These are phyloP conservation scores for Epichloe elymi DNA, from an alignment of 2,329 filamentous ascomycete species.

Conservation along the genomic window DNA sequence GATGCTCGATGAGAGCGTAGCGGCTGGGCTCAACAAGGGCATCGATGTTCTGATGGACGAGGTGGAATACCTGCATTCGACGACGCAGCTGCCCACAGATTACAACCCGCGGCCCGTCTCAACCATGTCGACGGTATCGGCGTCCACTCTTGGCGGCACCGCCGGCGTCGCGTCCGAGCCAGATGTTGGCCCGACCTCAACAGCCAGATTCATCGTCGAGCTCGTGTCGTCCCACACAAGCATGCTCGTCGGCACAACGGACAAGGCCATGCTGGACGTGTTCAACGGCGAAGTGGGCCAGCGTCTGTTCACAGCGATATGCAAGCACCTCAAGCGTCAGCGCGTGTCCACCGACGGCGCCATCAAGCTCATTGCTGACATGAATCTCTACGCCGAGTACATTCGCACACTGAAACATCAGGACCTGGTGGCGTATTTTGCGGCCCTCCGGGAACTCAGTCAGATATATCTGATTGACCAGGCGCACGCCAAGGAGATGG, in stretches of 20 bases:
- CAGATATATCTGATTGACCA: conserved; percentile 92
- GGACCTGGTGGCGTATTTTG: conserved; percentile 80
- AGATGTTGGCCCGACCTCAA: conserved; percentile 57
- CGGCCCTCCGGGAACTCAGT: conserved; percentile 76
- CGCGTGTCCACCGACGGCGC: conserved; percentile 81
- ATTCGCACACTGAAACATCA: conserved; percentile 69
- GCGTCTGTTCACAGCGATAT: conserved; percentile 78
- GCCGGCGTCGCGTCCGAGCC: conserved; percentile 21
- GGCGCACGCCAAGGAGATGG: conserved; percentile 79
- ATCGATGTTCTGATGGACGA: conserved; percentile 98
- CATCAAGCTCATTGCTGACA: conserved; percentile 87
- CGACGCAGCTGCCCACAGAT: conserved; percentile 72
- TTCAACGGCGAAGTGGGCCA: conserved; percentile 97
- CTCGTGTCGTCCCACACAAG: conserved; percentile 79
- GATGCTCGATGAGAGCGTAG: conserved; percentile 94
- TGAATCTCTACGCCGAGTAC: conserved; percentile 86
- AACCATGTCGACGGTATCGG: conserved; percentile 11
- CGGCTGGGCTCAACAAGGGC: conserved; percentile 89
- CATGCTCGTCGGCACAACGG: conserved; percentile 89
- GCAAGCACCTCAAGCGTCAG: conserved; percentile 96
- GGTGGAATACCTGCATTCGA: conserved; percentile 88
- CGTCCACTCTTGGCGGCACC: conserved; percentile 10
- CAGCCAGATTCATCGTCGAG: conserved; percentile 68
- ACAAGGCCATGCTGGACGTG: conserved; percentile 96
- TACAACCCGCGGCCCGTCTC: conserved; percentile 57